Evolutionary conservation across 2,329 filamentous ascomycete species (phyloP).

Genomic region (Septoria linicola): DNA sequence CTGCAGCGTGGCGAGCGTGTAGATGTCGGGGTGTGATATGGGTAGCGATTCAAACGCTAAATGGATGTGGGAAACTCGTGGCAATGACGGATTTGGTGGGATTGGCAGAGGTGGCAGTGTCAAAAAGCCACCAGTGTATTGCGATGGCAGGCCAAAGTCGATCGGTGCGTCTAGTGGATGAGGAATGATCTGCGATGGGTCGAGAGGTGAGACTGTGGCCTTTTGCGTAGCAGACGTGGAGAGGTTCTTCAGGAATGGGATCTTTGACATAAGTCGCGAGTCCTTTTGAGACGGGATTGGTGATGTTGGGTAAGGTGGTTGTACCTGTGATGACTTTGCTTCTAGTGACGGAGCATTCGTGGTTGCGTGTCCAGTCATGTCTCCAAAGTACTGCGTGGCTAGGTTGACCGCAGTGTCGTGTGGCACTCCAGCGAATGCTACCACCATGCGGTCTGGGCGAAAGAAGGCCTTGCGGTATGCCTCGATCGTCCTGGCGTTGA

Average conservation of each 20-base stretch:
- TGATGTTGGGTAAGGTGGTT: conserved; percentile 35
- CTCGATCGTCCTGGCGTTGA: conserved; percentile 70
- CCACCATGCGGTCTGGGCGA: conserved; percentile 83
- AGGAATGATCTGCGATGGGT: conserved; percentile 46
- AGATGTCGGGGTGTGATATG: conserved; percentile 88
- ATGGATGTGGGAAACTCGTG: conserved; percentile 87
- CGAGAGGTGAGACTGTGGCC: conserved; percentile 57
- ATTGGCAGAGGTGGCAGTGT: conserved; percentile 78
- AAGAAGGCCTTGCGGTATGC: conserved; percentile 83
- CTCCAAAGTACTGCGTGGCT: conserved; percentile 83
- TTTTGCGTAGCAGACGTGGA: conserved; percentile 69
- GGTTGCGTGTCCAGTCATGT: conserved; percentile 60
- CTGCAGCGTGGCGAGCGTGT: conserved; percentile 91
- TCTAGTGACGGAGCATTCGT: conserved; percentile 30
- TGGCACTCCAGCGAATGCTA: conserved; percentile 89
- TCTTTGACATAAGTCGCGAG: conserved; percentile 72
- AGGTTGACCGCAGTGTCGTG: conserved; percentile 77
- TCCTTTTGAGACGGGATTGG: conserved; percentile 51
- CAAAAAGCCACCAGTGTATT: conserved; percentile 92
- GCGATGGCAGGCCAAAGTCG: conserved; percentile 65
- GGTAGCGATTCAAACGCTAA: conserved; percentile 93
- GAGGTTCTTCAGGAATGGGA: conserved; percentile 88
- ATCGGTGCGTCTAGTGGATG: conserved; percentile 48
- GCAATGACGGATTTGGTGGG: conserved; percentile 72
- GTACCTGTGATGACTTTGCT: conserved; percentile 31